Base-by-base conservation (phyloP, 306 rosid species). In the Cucumis cinereus region DNA sequence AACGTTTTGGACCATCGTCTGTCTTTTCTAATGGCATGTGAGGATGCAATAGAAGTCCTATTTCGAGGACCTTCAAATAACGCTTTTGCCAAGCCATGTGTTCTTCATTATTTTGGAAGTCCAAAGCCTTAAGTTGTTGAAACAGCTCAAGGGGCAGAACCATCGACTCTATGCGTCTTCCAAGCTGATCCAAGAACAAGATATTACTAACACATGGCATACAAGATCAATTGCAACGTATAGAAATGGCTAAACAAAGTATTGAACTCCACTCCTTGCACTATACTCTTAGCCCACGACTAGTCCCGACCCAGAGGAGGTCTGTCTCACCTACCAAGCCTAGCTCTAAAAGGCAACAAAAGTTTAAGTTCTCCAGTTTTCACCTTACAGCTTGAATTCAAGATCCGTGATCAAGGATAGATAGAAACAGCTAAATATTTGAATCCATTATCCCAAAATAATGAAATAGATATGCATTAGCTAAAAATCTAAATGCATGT, bases 121-220 rank as follows among this genome's bases (percentile, higher is more conserved):
- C 99, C 41, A 84, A 84, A 72, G 86, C 74, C 82, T 83, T 88
- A 77, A 90, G 88, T 89, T 91, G 89, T 80, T 88, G 99, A 22
- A 94, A 85, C 15, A 92, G 82, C 90, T 94, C 99, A 19, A 94
- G 86, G 1, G 99, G 99, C 82, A 94, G 84, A 80, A 94, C 96
- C 87, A 92, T 87, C 4, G 87, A 82, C 67, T 94, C 99, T 70
- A 92, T 80, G 74, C 90, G 94, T 80, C 84, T 83, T 78, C 97
- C 97, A n/a, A 92, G 95, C 99, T 93, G 84, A 85, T 78, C 76
- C 73, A 83, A 49, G 79, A 84, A 77, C 82, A 78, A 66, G 72
- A 75, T 73, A 53, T 80, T 50, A 36, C n/a, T 1, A n/a, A 64
- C 50, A n/a, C n/a, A 60, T 10, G 72, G 28, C 52, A 38, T n/a